Percentiles rank a stretch among this genome's conserved stretches.
Evolutionary conservation across 805 yeast genomes (phyloP).

Genomic region (Saturnispora galanensis): DNA sequence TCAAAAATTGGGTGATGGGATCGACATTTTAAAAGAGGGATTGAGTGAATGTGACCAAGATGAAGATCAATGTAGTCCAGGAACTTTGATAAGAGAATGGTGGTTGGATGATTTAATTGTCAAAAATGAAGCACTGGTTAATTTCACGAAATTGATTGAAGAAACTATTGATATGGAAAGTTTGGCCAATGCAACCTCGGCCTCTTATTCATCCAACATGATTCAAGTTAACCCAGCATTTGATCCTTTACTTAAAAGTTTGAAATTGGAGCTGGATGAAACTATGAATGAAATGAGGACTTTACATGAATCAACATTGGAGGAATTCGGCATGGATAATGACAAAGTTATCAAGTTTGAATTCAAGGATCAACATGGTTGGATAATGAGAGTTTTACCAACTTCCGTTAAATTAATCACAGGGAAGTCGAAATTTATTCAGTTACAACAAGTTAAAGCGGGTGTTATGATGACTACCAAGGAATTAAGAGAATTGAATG

Average conservation of each 20-base stretch:
- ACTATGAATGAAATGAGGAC: slow-evolving; percentile 45
- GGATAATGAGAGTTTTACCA: slow-evolving; percentile 91
- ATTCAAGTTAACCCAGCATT: slow-evolving; percentile 83
- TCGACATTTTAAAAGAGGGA: slow-evolving; percentile 40
- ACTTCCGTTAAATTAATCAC: slow-evolving; percentile 78
- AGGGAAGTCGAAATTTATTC: slow-evolving; percentile 48
- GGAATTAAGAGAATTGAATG: slow-evolving; percentile 49
- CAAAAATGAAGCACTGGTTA: slow-evolving; percentile 42
- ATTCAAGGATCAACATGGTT: slow-evolving; percentile 78
- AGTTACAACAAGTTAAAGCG: slow-evolving; percentile 86
- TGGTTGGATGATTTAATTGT: slow-evolving; percentile 54
- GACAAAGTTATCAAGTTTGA: slow-evolving; percentile 88
- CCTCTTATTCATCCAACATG: slow-evolving; percentile 18
- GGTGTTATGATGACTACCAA: slow-evolving; percentile 87
- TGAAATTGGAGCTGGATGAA: slow-evolving; percentile 47
- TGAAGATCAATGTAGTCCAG: slow-evolving; percentile 15
- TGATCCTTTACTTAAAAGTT: slow-evolving; percentile 60
- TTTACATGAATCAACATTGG: slow-evolving; percentile 57
- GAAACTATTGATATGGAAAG: slow-evolving; percentile 85
- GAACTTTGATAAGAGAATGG: slow-evolving; percentile 31
- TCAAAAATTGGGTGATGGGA: slow-evolving; percentile 57
- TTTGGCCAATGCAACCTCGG: slow-evolving; percentile 61
- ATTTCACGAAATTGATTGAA: slow-evolving; percentile 79
- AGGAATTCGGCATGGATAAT: slow-evolving; percentile 68
- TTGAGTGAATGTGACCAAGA: slow-evolving; percentile 14